Evolutionary conservation across 2,329 filamentous ascomycete species (phyloP), one percentile per base, ranked within the genome.

Genomic region (Neonectria hederae): DNA sequence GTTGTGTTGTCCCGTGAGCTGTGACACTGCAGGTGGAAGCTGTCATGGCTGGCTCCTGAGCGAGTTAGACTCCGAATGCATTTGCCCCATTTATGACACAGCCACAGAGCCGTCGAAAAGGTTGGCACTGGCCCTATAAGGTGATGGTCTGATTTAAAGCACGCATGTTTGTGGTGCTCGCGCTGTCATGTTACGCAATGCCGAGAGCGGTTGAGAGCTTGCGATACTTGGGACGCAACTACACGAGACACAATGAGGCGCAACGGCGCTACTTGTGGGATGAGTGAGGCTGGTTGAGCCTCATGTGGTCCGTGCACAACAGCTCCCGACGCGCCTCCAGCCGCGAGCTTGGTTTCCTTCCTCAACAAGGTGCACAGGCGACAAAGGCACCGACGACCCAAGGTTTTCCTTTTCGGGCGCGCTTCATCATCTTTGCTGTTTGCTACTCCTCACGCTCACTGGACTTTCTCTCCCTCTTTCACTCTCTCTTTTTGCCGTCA

Each of bases 321-420:
- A 59, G 54, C 63, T 65, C 53, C 42, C 63, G 59, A 65, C 63
- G 63, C 63, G 63, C 63, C 56, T 56, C 51, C 51, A 60, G 21
- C 54, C 54, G 54, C 59, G 51, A 59, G 51, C 62, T 54, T 53
- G 51, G 19, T 55, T 40, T 48, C 48, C 43, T 59, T 43, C 45
- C 26, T 26, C 42, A 56, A 64, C 42, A 56, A 64, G 62, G 62
- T 60, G 54, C 52, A 54, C n/a, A 54, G 45, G 35, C 35, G 32
- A 55, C 53, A 49, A 55, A 40, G 52, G 43, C 51, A 46, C 55
- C 10, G 21, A 43, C 26, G 38, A 26, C 38, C 42, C 24, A 9
- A 46, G 24, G 14, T 62, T 24, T 40, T 56, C 32, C 19, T 30
- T 38, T 22, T 40, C n/a, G 26, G 38, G 35, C 46, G 42, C 57